A percentile compares a stretch with the other conserved stretches of the same genome.
These are phyloP conservation scores for Leccinum imitatum DNA, from an alignment of 768 basidiomycete genomes.

Conservation along the genomic window DNA sequence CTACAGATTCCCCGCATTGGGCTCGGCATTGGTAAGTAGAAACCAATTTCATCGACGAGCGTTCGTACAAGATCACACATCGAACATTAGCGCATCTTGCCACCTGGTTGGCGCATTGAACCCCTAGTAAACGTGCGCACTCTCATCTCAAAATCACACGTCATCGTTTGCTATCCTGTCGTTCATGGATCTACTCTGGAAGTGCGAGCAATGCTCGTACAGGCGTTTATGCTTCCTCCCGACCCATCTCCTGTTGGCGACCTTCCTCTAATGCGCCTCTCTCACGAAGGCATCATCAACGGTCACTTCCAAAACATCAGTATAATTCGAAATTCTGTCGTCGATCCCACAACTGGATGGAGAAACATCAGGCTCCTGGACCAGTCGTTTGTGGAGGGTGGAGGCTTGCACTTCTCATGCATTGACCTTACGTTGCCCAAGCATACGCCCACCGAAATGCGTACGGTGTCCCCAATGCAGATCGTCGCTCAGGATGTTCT, in stretches of 20 bases:
- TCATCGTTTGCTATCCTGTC: background rate
- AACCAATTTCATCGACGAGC: background rate
- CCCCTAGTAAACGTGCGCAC: background rate
- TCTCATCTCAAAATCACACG: background rate
- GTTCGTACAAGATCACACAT: background rate
- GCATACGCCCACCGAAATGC: background rate
- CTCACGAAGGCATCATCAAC: background rate
- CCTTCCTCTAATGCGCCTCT: background rate
- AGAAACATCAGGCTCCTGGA: background rate
- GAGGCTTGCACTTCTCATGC: background rate
- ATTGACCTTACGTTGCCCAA: background rate
- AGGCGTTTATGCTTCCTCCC: background rate
- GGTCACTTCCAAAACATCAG: background rate
- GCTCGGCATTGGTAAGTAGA: background rate
- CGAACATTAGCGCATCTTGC: background rate
- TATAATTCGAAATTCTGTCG: constrained; percentile 3
- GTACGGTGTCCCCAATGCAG: background rate
- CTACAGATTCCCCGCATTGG: background rate
- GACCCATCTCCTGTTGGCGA: background rate
- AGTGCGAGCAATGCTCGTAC: background rate
- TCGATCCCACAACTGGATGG: background rate
- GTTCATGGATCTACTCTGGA: no score
- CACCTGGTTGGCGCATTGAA: background rate
- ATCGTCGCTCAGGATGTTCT: background rate
- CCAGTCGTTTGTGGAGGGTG: background rate